These are phyloP conservation scores for Candida michaelii DNA, from an alignment of 805 yeast genomes.

Conservation along the genomic window DNA sequence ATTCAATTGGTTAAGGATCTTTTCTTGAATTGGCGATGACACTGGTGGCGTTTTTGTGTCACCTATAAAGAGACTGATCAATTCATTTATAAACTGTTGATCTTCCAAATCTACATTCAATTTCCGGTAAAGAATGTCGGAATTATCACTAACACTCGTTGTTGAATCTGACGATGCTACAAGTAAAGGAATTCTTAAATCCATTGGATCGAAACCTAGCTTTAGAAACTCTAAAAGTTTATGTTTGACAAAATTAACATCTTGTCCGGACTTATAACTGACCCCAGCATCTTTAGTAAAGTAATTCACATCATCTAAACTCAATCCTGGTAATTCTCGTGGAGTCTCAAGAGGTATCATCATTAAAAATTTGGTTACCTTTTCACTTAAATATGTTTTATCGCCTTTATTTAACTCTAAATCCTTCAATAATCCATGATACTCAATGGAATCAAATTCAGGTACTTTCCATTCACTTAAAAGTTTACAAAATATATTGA, in stretches of 20 bases:
- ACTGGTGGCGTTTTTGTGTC: constrained; percentile 51
- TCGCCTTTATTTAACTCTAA: constrained; percentile 43
- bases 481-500: constrained; percentile 58
- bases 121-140: constrained; percentile 52
- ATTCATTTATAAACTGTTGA: constrained; percentile 36
- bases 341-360: constrained; percentile 42
- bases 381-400: constrained; percentile 43
- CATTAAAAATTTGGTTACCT: constrained; percentile 57
- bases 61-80: constrained; percentile 56
- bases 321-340: constrained; percentile 58
- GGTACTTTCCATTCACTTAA: constrained; percentile 50
- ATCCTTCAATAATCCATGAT: constrained; percentile 29
- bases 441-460: constrained; percentile 45
- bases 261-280: constrained; percentile 46
- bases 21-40: constrained; percentile 52
- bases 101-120: constrained; percentile 54
- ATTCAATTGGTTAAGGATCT: constrained; percentile 48
- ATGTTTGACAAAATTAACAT: constrained; percentile 35
- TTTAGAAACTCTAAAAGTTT: constrained; percentile 38
- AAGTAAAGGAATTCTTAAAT: constrained; percentile 49
- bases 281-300: constrained; percentile 72
- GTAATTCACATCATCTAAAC: constrained; percentile 54
- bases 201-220: constrained; percentile 38
- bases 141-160: constrained; percentile 54
- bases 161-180: constrained; percentile 64